Evolutionary conservation across 805 yeast species (phyloP).

Genomic region (Starmera amethionina): DNA sequence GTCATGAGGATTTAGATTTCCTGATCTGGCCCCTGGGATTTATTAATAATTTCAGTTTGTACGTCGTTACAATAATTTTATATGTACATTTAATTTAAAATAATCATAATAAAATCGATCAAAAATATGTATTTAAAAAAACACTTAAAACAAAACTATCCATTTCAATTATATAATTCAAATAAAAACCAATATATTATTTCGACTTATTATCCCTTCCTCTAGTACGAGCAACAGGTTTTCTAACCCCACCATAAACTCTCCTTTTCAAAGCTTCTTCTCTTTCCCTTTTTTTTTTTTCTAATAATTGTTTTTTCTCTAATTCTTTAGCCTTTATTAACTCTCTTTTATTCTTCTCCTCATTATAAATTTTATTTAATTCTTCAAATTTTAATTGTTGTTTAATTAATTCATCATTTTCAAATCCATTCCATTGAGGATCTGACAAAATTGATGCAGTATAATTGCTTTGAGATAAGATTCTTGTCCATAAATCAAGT

Average conservation of each 20-base stretch:
- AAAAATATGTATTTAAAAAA: too few species aligned
- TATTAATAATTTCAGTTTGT: too few species aligned
- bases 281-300: conserved; percentile 14
- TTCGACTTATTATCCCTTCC: too few species aligned
- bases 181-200: too few species aligned
- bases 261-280: conserved; percentile 19
- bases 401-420: conserved; percentile 15
- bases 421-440: conserved; percentile 28
- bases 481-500: conserved; percentile 50
- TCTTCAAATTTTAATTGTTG: conserved; percentile 18
- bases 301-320: conserved; percentile 10
- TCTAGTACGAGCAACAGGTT: neutral
- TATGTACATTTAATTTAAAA: too few species aligned
- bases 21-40: too few species aligned
- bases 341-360: conserved; percentile 15
- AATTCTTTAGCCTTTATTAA: conserved; percentile 14
- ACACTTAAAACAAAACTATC: too few species aligned
- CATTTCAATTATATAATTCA: too few species aligned
- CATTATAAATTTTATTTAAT: conserved; percentile 16
- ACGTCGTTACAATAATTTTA: too few species aligned
- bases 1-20: too few species aligned
- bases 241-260: conserved; percentile 16
- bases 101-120: too few species aligned
- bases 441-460: conserved; percentile 38
- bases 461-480: conserved; percentile 52